Base-by-base conservation (phyloP, 2,329 filamentous ascomycete species). In the Venturia aucupariae region DNA sequence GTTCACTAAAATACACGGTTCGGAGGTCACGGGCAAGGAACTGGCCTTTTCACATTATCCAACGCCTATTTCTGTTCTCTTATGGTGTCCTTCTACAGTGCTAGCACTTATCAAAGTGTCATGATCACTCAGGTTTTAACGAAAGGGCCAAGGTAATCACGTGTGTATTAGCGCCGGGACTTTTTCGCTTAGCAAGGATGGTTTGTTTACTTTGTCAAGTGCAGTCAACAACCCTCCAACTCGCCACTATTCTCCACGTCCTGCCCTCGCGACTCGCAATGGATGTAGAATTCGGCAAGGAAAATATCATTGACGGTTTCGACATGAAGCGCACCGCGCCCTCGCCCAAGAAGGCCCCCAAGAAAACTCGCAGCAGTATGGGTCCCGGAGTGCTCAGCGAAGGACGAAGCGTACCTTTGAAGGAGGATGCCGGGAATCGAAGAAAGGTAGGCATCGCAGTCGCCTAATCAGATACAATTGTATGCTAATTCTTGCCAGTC, bases 311-410 rank as follows among this genome's bases (percentile, higher is more conserved):
- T 42, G 75, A 76, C 55, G 75, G 75, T 30, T 69, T 77, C n/a
- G 64, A 72, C 22, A 71, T 74, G 8, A 62, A 62, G 69, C 65
- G 55, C 39, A 39, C 32, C 22, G 35, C 41, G 7, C 15, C 48
- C n/a, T 63, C 62, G 70, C 73, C 67, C 69, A 68, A 32, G 66
- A 68, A 63, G 68, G 71, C 19, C 67, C 71, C 0, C 65, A 71
- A 19, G 60, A 71, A 75, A 67, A 72, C 88, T 65, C 87, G 94
- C 68, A 97, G 93, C 77, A 97, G 93, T 77, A 87, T 99, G 69
- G 94, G 94, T 2, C 93, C 94, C 19, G 94, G 93, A 61, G 92
- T 92, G 32, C 77, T 96, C 57, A 92, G 96, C 57, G 51, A 57
- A 57, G 51, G 51, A 32, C 51, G 51, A 35, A 92, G 95, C 79